phyloP scores from a whole-genome alignment of 768 basidiomycete species.

The Suillus spraguei region DNA sequence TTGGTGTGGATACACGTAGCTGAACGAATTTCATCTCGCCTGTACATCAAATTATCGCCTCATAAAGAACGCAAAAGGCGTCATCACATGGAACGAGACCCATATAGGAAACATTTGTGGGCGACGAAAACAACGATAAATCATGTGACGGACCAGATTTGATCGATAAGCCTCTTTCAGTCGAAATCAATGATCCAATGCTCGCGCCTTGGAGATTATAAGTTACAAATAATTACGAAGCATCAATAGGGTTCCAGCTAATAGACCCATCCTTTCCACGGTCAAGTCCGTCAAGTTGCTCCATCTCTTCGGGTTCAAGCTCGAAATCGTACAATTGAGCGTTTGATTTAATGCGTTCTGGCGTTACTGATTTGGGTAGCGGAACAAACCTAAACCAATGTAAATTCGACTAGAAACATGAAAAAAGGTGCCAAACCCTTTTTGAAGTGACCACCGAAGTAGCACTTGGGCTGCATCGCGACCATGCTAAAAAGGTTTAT shows the following conservation, averaged over 20 bases:
- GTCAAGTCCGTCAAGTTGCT: conserved; percentile 67
- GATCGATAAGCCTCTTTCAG: conserved; percentile 6
- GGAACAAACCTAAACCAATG: conserved; percentile 62
- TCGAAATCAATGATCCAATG: background rate
- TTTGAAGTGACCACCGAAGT: conserved; percentile 89
- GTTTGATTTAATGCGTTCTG: conserved; percentile 73
- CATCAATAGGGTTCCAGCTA: conserved; percentile 84
- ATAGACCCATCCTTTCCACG: conserved; percentile 70
- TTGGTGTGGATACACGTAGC: conserved; percentile 2
- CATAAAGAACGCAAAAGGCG: background rate
- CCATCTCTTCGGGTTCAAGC: conserved; percentile 66
- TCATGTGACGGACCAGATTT: background rate
- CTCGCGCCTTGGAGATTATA: background rate
- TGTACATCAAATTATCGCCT: background rate
- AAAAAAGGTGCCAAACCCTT: conserved; percentile 51
- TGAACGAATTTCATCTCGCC: background rate
- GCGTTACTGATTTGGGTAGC: conserved; percentile 79
- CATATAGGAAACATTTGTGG: background rate
- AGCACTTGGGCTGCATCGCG: conserved; percentile 79
- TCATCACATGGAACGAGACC: background rate
- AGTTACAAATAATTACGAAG: conserved; percentile 23
- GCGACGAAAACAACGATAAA: background rate
- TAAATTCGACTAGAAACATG: background rate
- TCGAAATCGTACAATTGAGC: conserved; percentile 76
- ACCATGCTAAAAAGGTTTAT: conserved; percentile 41